These are phyloP conservation scores for Fabrea salina DNA, from an alignment of 169 alveolate species.

Conservation along the genomic window DNA sequence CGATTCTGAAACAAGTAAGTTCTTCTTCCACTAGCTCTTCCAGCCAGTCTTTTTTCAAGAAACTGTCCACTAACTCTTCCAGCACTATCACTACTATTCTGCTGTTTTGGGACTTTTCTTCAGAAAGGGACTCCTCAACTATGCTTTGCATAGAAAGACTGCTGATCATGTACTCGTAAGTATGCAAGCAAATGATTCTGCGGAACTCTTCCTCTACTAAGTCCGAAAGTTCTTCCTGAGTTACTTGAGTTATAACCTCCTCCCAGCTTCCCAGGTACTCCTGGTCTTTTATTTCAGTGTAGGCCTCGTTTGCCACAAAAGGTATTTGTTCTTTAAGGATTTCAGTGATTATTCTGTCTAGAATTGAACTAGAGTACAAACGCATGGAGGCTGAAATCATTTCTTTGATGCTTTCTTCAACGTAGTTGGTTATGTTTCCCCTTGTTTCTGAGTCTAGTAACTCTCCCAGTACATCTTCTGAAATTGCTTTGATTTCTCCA, in stretches of 20 bases:
- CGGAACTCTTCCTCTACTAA: background rate
- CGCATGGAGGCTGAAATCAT: background rate
- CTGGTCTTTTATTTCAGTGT: slow-evolving; percentile 4
- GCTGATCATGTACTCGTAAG: background rate
- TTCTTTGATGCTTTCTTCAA: background rate
- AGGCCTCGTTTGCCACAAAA: background rate
- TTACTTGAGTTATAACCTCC: background rate
- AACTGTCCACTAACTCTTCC: background rate
- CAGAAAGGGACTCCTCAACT: background rate
- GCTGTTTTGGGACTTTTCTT: background rate
- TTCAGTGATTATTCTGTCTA: background rate
- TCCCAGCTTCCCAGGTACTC: slow-evolving; percentile 3
- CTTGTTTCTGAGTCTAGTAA: background rate
- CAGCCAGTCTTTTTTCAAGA: background rate
- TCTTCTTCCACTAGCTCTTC: slow-evolving; percentile 27
- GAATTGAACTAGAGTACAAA: background rate
- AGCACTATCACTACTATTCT: background rate
- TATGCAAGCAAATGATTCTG: background rate
- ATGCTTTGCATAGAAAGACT: background rate
- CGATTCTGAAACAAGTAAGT: background rate
- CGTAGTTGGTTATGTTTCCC: background rate
- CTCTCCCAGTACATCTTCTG: background rate
- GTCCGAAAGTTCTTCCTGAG: background rate
- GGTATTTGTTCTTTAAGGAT: slow-evolving; percentile 1
- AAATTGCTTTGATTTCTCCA: background rate